phyloP scores from a whole-genome alignment of 306 rosid genomes.

The Gastrolobium villosum region DNA sequence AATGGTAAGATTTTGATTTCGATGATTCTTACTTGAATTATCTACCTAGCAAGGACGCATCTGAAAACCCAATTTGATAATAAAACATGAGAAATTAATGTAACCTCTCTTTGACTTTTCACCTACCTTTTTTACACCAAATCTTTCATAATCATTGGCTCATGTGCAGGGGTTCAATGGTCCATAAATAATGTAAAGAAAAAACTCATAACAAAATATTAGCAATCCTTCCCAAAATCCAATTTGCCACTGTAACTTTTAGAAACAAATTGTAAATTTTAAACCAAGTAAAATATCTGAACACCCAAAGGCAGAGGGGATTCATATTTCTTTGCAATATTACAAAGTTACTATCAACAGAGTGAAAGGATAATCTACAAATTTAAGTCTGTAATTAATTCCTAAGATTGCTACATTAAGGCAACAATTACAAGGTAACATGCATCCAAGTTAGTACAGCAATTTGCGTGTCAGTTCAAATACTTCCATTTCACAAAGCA shows the following conservation, averaged over 20 bases:
- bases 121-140: background rate
- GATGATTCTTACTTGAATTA: background rate
- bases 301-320: background rate
- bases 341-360: background rate
- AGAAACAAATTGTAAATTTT: constrained; percentile 9
- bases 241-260: background rate
- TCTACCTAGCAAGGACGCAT: background rate
- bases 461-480: constrained; percentile 25
- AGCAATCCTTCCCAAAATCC: background rate
- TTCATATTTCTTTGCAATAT: constrained; percentile 2
- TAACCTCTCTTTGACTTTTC: constrained; percentile 1
- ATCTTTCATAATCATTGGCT: constrained; percentile 17
- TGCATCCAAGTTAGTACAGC: constrained; percentile 39
- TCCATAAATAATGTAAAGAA: background rate
- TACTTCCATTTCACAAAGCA: constrained; percentile 7
- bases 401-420: constrained; percentile 1
- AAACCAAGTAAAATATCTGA: constrained; percentile 11
- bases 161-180: background rate
- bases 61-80: background rate
- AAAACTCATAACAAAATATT: background rate
- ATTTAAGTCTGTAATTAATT: constrained; percentile 8
- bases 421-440: constrained; percentile 37
- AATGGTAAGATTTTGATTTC: constrained; percentile 9
- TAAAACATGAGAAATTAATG: background rate
- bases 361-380: background rate